Percentiles rank a stretch among this genome's conserved stretches.
Conservation (phyloP, 768 basidiomycete genomes). For the Postia placenta region DNA sequence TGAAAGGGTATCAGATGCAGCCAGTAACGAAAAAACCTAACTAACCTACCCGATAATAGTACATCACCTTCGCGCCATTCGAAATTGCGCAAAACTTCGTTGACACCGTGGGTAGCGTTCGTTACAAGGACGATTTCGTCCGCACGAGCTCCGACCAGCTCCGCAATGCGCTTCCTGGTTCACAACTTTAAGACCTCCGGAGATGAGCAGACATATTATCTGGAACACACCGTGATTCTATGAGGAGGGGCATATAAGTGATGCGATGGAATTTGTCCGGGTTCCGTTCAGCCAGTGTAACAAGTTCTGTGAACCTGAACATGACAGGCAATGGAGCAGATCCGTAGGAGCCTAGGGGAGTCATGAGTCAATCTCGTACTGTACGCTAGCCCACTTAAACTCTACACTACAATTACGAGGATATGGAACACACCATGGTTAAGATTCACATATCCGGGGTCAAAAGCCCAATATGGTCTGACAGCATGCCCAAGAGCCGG, state of each 20-base stretch:
- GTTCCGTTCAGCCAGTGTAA: conserved; percentile 12
- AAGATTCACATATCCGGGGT: conserved; percentile 55
- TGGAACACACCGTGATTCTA: conserved; percentile 14
- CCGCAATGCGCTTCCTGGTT: conserved; percentile 40
- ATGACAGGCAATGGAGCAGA: conserved; percentile 16
- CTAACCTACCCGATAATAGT: conserved; percentile 34
- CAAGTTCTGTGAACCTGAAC: conserved; percentile 1
- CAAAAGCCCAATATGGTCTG: conserved; percentile 49
- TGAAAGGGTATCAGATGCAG: neutral
- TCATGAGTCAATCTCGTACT: neutral
- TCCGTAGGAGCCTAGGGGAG: conserved; percentile 15
- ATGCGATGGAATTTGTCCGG: conserved; percentile 17
- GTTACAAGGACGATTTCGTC: conserved; percentile 56
- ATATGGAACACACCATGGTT: conserved; percentile 47
- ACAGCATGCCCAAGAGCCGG: conserved; percentile 52
- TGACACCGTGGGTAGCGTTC: conserved; percentile 61
- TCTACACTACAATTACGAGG: neutral
- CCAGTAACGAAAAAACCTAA: neutral
- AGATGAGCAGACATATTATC: too few relatives aligned
- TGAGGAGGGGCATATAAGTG: conserved; percentile 4
- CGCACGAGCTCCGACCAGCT: conserved; percentile 41
- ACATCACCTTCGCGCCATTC: conserved; percentile 64
- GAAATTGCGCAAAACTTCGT: conserved; percentile 63
- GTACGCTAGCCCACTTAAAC: too few relatives aligned
- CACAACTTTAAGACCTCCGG: too few relatives aligned